These are phyloP conservation scores for Hymenoscyphus linearis DNA, from an alignment of 2,329 filamentous ascomycete species.

Conservation along the genomic window DNA sequence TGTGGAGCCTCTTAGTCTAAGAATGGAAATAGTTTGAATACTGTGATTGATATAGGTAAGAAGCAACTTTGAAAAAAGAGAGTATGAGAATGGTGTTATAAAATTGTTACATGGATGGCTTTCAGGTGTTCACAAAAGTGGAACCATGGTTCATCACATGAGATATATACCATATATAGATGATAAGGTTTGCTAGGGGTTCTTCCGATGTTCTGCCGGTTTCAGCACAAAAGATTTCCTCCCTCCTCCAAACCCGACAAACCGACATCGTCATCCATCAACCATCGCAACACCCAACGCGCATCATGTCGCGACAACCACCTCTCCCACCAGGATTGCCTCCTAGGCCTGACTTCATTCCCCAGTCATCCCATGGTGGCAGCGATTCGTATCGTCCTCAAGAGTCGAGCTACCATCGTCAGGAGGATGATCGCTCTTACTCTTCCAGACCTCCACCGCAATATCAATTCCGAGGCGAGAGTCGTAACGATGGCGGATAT, in stretches of 20 bases:
- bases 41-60: too few relatives aligned
- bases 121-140: too few relatives aligned
- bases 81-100: too few relatives aligned
- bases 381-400: slow-evolving; percentile 22
- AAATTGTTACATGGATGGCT: too few relatives aligned
- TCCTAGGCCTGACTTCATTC: slow-evolving; percentile 5
- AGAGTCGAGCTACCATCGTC: slow-evolving; percentile 3
- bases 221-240: background rate
- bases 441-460: slow-evolving; percentile 10
- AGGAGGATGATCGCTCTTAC: slow-evolving; percentile 10
- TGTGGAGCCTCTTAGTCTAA: too few relatives aligned
- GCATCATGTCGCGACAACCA: slow-evolving; percentile 28
- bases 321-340: slow-evolving; percentile 17
- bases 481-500: slow-evolving; percentile 2
- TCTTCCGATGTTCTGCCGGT: background rate
- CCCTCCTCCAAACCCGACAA: background rate
- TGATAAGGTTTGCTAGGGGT: too few relatives aligned
- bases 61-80: too few relatives aligned
- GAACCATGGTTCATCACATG: too few relatives aligned
- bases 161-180: too few relatives aligned
- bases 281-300: background rate
- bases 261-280: background rate
- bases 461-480: slow-evolving; percentile 24
- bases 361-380: slow-evolving; percentile 3
- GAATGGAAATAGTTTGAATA: too few relatives aligned